These are phyloP conservation scores for Stentor roeselii DNA, from an alignment of 73 alveolate species.

Conservation along the genomic window DNA sequence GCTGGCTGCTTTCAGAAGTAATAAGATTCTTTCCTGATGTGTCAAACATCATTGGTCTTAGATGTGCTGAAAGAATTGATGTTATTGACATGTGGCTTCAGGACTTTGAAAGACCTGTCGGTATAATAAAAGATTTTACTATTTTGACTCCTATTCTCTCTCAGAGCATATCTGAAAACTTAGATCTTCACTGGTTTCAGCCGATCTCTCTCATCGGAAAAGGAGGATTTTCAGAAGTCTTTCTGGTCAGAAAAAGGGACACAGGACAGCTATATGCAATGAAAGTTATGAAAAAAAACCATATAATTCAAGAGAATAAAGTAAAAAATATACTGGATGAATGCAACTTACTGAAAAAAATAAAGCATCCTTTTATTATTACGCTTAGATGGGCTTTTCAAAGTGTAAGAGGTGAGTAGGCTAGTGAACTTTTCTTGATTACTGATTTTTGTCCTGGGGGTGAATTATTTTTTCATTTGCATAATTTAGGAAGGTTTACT, in stretches of 20 bases:
- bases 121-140: not conserved
- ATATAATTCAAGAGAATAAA: slow-evolving; percentile 33
- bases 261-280: slow-evolving; percentile 79
- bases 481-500: slow-evolving; percentile 57
- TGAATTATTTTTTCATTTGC: slow-evolving; percentile 68
- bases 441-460: slow-evolving; percentile 89
- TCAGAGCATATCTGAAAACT: not conserved
- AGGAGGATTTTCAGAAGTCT: slow-evolving; percentile 84
- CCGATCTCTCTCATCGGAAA: slow-evolving; percentile 69
- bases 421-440: slow-evolving; percentile 44
- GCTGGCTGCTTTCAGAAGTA: slow-evolving; percentile 28
- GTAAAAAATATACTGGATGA: slow-evolving; percentile 39
- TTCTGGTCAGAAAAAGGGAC: slow-evolving; percentile 66
- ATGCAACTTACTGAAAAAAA: slow-evolving; percentile 51
- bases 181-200: slow-evolving; percentile 25
- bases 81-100: slow-evolving; percentile 14
- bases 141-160: not conserved
- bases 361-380: slow-evolving; percentile 69
- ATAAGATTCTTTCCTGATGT: not conserved
- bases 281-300: slow-evolving; percentile 66
- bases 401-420: slow-evolving; percentile 42
- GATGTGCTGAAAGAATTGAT: slow-evolving; percentile 1
- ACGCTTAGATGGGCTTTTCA: slow-evolving; percentile 81
- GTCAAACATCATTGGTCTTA: slow-evolving; percentile 6
- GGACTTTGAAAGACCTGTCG: slow-evolving; percentile 18